Conservation (phyloP, 148 eudicot species). For the Cornus kousa region DNA sequence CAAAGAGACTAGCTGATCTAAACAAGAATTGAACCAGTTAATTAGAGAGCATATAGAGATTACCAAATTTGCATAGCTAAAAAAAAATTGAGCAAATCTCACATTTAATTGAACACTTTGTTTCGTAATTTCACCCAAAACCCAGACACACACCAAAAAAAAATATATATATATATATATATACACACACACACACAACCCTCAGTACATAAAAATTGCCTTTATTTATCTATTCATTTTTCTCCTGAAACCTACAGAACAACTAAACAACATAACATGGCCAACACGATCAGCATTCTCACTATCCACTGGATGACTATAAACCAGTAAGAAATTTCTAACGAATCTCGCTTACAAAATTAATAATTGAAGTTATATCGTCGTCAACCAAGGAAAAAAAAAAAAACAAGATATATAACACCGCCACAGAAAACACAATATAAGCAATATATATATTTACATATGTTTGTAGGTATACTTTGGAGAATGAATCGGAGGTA, state of each 20-base stretch:
- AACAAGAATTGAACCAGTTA: neutral
- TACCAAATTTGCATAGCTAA: neutral
- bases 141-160: too few relatives aligned
- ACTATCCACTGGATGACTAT: neutral
- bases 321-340: neutral
- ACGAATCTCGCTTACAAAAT: neutral
- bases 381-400: neutral
- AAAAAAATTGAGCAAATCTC: neutral
- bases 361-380: neutral
- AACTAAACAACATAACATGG: neutral
- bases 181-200: too few relatives aligned
- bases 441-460: neutral
- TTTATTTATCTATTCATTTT: too few relatives aligned
- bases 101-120: neutral
- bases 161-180: too few relatives aligned
- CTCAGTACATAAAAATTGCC: too few relatives aligned
- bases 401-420: neutral
- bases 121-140: neutral
- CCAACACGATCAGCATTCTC: too few relatives aligned
- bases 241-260: too few relatives aligned
- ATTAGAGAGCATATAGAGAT: neutral
- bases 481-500: slow-evolving; percentile 19
- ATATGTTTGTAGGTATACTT: slow-evolving; percentile 15
- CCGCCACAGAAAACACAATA: neutral
- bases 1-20: slow-evolving; percentile 1